Conservation (phyloP, 176 grass and related monocot genomes). For the Aegilops longissima region DNA sequence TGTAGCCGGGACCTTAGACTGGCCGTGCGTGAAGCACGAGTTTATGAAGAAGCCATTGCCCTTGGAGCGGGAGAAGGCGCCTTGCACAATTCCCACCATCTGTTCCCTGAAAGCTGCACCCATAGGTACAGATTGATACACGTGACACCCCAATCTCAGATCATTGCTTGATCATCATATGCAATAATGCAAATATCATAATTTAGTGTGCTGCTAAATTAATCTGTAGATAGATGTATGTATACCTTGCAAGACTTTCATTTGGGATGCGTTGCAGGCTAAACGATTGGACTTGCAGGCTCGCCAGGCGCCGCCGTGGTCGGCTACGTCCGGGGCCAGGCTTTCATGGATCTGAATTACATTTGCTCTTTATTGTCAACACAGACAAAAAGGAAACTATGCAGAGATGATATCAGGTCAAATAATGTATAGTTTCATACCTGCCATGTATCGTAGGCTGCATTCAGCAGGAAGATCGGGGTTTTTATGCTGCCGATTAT, state of each 20-base stretch:
- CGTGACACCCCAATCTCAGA: neutral
- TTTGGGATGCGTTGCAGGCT: slow-evolving; percentile 52
- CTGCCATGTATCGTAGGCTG: slow-evolving; percentile 94
- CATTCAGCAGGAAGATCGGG: slow-evolving; percentile 76
- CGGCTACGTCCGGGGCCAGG: slow-evolving; percentile 48
- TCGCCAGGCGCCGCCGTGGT: slow-evolving; percentile 52
- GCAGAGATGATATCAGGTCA: neutral
- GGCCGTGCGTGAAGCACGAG: slow-evolving; percentile 89
- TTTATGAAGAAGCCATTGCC: slow-evolving; percentile 76
- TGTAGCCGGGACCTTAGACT: slow-evolving; percentile 43
- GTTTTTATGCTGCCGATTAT: slow-evolving; percentile 66
- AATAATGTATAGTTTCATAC: slow-evolving; percentile 10
- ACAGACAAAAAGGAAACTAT: neutral
- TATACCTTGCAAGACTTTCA: slow-evolving; percentile 75
- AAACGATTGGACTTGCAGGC: slow-evolving; percentile 64
- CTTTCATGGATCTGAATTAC: slow-evolving; percentile 61
- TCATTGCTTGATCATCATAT: neutral
- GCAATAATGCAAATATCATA: neutral
- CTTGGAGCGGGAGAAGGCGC: slow-evolving; percentile 32
- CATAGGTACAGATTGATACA: neutral
- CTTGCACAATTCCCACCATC: slow-evolving; percentile 54
- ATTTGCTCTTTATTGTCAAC: neutral
- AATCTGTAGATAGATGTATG: neutral
- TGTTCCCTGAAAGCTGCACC: slow-evolving; percentile 67
- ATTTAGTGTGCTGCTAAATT: neutral